These are phyloP conservation scores for Hibiscus tridactylites DNA, from an alignment of 345 rosid genomes.

Conservation along the genomic window DNA sequence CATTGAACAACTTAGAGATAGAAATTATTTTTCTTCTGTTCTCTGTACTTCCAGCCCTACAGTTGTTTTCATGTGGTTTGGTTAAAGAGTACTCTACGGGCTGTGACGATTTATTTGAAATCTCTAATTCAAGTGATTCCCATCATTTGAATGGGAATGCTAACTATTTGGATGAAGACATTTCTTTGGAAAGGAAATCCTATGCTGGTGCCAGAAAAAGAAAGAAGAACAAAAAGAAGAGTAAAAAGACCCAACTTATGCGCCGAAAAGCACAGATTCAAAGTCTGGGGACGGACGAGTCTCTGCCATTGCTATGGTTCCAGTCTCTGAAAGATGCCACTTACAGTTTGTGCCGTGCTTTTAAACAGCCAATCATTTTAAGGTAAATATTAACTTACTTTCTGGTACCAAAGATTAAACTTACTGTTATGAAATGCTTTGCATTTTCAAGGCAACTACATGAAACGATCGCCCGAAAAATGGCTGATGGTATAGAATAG, in stretches of 20 bases:
- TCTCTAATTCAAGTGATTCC: slow-evolving; percentile 22
- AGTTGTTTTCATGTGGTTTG: slow-evolving; percentile 67
- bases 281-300: slow-evolving; percentile 24
- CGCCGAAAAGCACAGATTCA: slow-evolving; percentile 16
- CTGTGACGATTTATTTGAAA: slow-evolving; percentile 24
- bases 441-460: not conserved
- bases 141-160: slow-evolving; percentile 33
- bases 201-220: slow-evolving; percentile 40
- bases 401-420: not conserved
- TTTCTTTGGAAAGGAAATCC: slow-evolving; percentile 29
- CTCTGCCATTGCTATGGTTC: slow-evolving; percentile 38
- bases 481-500: not conserved
- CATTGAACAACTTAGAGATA: slow-evolving; percentile 58
- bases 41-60: slow-evolving; percentile 57
- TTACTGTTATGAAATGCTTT: not conserved
- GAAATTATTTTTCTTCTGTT: slow-evolving; percentile 73
- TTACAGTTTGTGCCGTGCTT: slow-evolving; percentile 50
- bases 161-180: slow-evolving; percentile 27
- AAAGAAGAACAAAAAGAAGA: slow-evolving; percentile 61
- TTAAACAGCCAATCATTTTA: slow-evolving; percentile 68
- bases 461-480: not conserved
- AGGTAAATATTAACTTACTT: slow-evolving; percentile 39
- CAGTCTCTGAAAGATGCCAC: slow-evolving; percentile 63
- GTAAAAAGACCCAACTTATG: slow-evolving; percentile 19
- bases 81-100: slow-evolving; percentile 47